Conservation (phyloP, 257 asterid species). For the Petrea volubilis region DNA sequence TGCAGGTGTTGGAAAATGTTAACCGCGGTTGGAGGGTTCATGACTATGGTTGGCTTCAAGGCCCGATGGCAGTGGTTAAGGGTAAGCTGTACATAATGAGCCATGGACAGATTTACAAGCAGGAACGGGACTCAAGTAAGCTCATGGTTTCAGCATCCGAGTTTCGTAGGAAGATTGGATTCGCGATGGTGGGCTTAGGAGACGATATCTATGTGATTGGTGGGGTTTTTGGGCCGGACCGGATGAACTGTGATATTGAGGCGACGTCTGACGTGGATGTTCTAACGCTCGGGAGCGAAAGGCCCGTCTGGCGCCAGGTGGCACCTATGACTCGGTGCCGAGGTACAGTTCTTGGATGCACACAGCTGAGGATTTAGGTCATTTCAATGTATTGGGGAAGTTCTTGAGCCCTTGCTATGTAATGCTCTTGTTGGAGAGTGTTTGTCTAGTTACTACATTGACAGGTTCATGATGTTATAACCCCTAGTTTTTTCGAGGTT, state of each 20-base stretch:
- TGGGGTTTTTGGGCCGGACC: constrained; percentile 91
- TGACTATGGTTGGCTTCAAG: constrained; percentile 90
- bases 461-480: too few relatives aligned
- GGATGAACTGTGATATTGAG: constrained; percentile 83
- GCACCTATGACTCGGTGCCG: constrained; percentile 86
- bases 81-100: constrained; percentile 88
- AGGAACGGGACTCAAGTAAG: constrained; percentile 65
- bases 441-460: too few relatives aligned
- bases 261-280: constrained; percentile 71
- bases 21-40: constrained; percentile 83
- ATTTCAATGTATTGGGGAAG: constrained; percentile 1
- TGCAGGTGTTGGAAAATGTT: constrained; percentile 70
- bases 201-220: constrained; percentile 86
- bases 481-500: too few relatives aligned
- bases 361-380: constrained; percentile 72
- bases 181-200: constrained; percentile 81
- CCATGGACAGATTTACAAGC: constrained; percentile 77
- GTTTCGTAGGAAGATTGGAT: constrained; percentile 75
- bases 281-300: constrained; percentile 69
- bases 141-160: constrained; percentile 73
- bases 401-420: too few relatives aligned
- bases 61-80: constrained; percentile 87
- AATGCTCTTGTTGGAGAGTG: too few relatives aligned
- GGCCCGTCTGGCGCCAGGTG: constrained; percentile 82
- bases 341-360: constrained; percentile 91